phyloP scores from a whole-genome alignment of 2,329 filamentous ascomycete species.

The Emergomyces africanus region DNA sequence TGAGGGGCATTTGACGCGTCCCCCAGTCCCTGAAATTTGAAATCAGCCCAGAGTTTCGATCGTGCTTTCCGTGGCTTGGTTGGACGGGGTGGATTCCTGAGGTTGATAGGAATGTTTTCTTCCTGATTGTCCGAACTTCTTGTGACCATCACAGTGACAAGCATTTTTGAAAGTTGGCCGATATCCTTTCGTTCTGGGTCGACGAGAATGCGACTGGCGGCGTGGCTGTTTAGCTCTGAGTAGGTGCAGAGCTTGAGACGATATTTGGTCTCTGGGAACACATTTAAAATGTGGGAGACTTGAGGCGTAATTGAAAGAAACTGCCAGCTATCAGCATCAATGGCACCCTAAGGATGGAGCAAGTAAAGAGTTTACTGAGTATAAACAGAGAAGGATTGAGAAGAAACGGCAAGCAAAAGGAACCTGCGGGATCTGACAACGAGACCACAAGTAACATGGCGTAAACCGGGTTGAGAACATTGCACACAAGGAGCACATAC shows the following conservation, averaged over 20 bases:
- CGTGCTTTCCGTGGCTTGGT: slow-evolving; percentile 11
- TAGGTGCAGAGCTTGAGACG: slow-evolving; percentile 13
- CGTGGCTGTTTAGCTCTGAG: slow-evolving; percentile 11
- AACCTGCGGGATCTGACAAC: not conserved
- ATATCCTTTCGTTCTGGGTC: slow-evolving; percentile 10
- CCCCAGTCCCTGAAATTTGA: slow-evolving; percentile 21
- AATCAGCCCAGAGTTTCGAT: slow-evolving; percentile 22
- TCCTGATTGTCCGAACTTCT: slow-evolving; percentile 9
- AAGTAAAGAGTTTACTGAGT: not conserved
- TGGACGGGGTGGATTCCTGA: slow-evolving; percentile 11
- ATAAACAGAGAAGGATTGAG: not conserved
- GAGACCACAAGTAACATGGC: not conserved
- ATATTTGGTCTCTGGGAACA: slow-evolving; percentile 1
- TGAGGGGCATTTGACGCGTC: slow-evolving; percentile 13
- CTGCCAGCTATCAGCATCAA: slow-evolving; percentile 9
- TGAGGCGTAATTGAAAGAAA: slow-evolving; percentile 8
- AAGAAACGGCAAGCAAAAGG: not conserved
- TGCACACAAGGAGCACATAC: slow-evolving; percentile 12
- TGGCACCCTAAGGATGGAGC: not conserved
- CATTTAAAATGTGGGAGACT: slow-evolving; percentile 13
- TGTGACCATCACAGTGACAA: slow-evolving; percentile 13
- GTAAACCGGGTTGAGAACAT: not conserved
- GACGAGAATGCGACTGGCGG: slow-evolving; percentile 14
- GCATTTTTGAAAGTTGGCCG: slow-evolving; percentile 13
- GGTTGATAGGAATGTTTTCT: slow-evolving; percentile 10